Conservation (phyloP, 108 stramenopile species). For the Mayamaea pseudoterrestris region DNA sequence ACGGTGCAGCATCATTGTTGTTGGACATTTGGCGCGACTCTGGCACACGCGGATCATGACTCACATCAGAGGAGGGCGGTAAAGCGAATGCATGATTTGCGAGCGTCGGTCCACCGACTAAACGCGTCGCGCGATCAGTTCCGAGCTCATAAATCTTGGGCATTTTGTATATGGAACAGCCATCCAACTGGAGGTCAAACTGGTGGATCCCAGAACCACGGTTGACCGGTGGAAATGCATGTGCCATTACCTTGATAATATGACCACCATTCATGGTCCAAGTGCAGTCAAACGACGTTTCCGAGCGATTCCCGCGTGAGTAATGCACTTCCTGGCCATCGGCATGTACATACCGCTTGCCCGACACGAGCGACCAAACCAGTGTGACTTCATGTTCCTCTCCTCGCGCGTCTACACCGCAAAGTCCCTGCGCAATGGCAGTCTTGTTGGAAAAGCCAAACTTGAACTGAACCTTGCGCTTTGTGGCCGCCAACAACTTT, state of each 20-base stretch:
- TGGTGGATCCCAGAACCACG: constrained; percentile 24
- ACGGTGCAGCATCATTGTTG: neutral
- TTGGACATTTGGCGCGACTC: neutral
- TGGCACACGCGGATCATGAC: neutral
- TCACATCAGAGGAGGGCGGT: neutral
- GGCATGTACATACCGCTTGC: constrained; percentile 48
- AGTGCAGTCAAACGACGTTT: constrained; percentile 40
- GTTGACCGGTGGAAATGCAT: constrained; percentile 34
- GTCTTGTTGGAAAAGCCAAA: constrained; percentile 66
- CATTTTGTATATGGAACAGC: constrained; percentile 57
- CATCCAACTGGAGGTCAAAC: constrained; percentile 66
- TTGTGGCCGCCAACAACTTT: constrained; percentile 50
- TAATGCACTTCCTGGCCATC: constrained; percentile 65
- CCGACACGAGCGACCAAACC: constrained; percentile 62
- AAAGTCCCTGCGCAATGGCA: constrained; percentile 32
- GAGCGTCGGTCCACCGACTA: neutral
- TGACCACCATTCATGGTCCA: constrained; percentile 45
- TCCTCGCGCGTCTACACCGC: constrained; percentile 62
- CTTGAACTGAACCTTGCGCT: constrained; percentile 59
- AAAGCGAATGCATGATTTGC: too few relatives aligned
- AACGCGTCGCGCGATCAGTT: neutral
- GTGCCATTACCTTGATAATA: constrained; percentile 32
- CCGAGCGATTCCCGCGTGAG: constrained; percentile 28
- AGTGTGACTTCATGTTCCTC: constrained; percentile 73
- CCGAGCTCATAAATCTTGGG: constrained; percentile 74